Evolutionary conservation across 2,329 filamentous ascomycete genomes (phyloP), one percentile per base, ranked within the genome.

Genomic region (Emericellopsis atlantica): DNA sequence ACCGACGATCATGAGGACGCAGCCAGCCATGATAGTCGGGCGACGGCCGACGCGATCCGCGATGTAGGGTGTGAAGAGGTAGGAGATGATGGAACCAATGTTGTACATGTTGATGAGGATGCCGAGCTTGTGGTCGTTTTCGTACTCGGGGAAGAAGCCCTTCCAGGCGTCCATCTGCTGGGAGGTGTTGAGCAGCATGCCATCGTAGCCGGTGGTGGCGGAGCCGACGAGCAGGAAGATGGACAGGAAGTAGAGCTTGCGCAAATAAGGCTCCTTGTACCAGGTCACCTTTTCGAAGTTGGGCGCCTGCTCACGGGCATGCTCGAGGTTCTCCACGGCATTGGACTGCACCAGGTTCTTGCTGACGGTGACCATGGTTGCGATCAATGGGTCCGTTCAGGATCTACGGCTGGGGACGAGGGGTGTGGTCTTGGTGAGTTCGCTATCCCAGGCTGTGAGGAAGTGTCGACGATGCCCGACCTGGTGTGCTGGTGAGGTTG

Each of bases 191-290:
- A 76, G 61, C 45, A 76, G 60, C 67, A 73, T 71, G 42, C 74
- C 73, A 57, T 80, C 75, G 51, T 77, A 79, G 40, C 74, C 74
- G 7, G 73, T 78, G 24, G 74, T 78, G 35, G 74, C 74, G 24
- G 74, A 78, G 11, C 72, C 74, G 43, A 79, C 60, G 55, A 74
- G 72, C 43, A 80, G 62, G 44, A 78, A 66, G 16, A 65, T 56
- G 44, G 62, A 64, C 52, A 67, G 65, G 39, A 63, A 62, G 51
- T 78, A 78, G 10, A 78, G 65, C 52, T 65, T 70, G 40, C 74
- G 63, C 41, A 79, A 57, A 50, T 74, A 69, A 32, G 72, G 71
- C 46, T 78, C 70, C 49, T 59, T 64, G 45, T 62, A 69, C 75
- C 75, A 79, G 41, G 57, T 66, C 18, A 77, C 73, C 43, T 63